phyloP scores from a whole-genome alignment of 257 asterid species.

The Leptodermis oblonga region DNA sequence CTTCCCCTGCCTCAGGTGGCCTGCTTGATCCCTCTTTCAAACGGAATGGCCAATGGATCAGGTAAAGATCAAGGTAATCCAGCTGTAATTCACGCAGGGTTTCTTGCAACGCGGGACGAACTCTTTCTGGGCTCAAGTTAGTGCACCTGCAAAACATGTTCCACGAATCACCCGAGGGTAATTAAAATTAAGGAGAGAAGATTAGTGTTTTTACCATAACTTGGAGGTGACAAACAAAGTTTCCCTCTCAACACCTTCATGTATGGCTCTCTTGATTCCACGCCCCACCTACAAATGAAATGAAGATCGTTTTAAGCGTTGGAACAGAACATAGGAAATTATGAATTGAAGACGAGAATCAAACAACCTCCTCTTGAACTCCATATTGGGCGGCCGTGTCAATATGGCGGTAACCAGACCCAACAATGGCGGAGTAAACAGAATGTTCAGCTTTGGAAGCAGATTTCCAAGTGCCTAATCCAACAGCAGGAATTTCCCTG shows the following conservation, averaged over 20 bases:
- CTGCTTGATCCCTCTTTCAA: slow-evolving; percentile 56
- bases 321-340: too few species aligned
- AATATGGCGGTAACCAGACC: slow-evolving; percentile 78
- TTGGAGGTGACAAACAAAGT: slow-evolving; percentile 57
- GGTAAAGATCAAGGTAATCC: slow-evolving; percentile 72
- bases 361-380: slow-evolving; percentile 57
- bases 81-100: slow-evolving; percentile 58
- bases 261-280: slow-evolving; percentile 52
- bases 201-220: slow-evolving; percentile 43
- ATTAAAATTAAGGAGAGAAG: background rate
- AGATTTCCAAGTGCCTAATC: slow-evolving; percentile 69
- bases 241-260: slow-evolving; percentile 58
- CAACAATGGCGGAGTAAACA: slow-evolving; percentile 46
- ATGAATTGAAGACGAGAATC: too few species aligned
- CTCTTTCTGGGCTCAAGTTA: slow-evolving; percentile 50
- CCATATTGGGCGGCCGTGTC: slow-evolving; percentile 62
- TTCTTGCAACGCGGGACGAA: slow-evolving; percentile 51
- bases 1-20: slow-evolving; percentile 55
- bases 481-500: slow-evolving; percentile 50
- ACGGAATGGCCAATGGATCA: slow-evolving; percentile 70
- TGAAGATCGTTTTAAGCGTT: too few species aligned
- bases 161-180: too few species aligned
- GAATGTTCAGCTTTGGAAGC: slow-evolving; percentile 30
- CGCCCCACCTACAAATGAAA: too few species aligned
- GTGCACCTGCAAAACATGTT: slow-evolving; percentile 60